Evolutionary conservation across 305 asterid genomes (phyloP), one percentile per base, ranked within the genome.

Genomic region (Fraxinus sp.): DNA sequence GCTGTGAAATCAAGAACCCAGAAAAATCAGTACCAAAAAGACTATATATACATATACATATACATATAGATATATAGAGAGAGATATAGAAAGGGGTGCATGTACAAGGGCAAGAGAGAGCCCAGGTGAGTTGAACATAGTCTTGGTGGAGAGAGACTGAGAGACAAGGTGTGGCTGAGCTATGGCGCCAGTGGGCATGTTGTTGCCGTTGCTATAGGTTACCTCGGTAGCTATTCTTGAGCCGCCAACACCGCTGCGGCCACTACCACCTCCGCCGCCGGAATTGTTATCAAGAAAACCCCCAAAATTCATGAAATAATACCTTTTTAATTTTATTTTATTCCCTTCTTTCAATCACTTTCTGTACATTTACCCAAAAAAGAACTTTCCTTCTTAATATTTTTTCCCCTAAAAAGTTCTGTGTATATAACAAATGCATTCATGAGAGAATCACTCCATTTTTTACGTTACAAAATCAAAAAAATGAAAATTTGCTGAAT

Each of bases 241-340:
- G 59, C 59, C 88, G 80, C 92, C 90, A 26, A 89, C 90, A 39
- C 91, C 89, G 33, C n/a, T 7, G 36, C 18, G 18, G 71, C 10
- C 71, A 55, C 24, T 6, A 68, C 37, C 39, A 13, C 82, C 87
- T 35, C 90, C 89, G 84, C 89, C 83, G 43, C 89, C 86, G 87
- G 87, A 87, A 87, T 83, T 87, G 75, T 52, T 86, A 70, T 92
- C 94, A 35, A 93, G 90, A 88, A 91, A 95, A 75, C 89, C 97
- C 86, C 95, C 97, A 91, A 95, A 91, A 92, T 94, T 95, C 98
- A 93, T 95, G 88, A 90, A 91, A 87, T 73, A 33, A 73, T 52
- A 66, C 59, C 79, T 46, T 72, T 57, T 26, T 39, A 3, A 2
- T 22, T 64, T 64, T 49, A 20, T 64, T 39, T 64, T 16, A 3